These are phyloP conservation scores for Prunus persica DNA, from an alignment of 306 rosid genomes.

Conservation along the genomic window DNA sequence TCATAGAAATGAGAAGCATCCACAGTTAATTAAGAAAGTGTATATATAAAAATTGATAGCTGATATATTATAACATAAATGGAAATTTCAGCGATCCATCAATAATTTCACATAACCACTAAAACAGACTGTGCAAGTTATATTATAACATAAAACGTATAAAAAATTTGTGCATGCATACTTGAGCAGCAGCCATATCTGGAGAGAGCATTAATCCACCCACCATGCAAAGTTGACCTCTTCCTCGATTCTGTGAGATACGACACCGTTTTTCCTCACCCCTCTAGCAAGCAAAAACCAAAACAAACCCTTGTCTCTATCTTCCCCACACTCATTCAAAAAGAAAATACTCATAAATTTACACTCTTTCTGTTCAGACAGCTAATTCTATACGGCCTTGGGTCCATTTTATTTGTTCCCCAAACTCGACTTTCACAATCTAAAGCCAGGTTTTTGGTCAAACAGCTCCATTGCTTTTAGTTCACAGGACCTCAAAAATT, in stretches of 20 bases:
- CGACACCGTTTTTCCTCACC: slow-evolving; percentile 4
- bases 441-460: background rate
- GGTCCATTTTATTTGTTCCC: background rate
- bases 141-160: background rate
- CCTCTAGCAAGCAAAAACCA: background rate
- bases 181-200: slow-evolving; percentile 46
- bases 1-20: background rate
- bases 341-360: slow-evolving; percentile 12
- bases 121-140: background rate
- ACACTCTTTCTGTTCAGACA: background rate
- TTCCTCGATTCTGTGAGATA: background rate
- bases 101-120: background rate
- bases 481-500: background rate
- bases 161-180: slow-evolving; percentile 24
- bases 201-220: slow-evolving; percentile 26
- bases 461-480: background rate
- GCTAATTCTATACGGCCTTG: background rate
- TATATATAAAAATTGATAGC: too few relatives aligned
- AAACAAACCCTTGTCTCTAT: background rate
- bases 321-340: background rate
- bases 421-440: background rate
- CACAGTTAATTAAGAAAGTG: background rate
- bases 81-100: background rate
- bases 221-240: background rate
- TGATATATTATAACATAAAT: background rate